Conservation (phyloP, 805 yeast genomes). For the Schizosaccharomyces japonicus region DNA sequence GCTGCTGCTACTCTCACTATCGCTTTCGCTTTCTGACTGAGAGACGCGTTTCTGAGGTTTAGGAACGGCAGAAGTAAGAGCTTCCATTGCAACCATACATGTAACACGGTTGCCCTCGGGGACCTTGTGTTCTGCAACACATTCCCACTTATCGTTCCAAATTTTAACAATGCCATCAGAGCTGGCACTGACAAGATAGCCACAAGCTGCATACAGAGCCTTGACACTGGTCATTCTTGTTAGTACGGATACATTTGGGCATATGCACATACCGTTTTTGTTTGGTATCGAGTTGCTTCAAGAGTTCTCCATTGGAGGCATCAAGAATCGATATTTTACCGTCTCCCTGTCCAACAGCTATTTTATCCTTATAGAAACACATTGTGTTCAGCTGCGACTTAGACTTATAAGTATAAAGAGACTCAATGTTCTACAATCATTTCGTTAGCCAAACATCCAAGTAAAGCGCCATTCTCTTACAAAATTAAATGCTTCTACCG, state of each 20-base stretch:
- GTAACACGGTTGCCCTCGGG: neutral
- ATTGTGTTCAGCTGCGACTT: neutral
- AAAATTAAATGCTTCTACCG: neutral
- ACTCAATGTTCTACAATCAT: neutral
- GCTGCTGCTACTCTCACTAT: too few relatives aligned
- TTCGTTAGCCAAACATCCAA: neutral
- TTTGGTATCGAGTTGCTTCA: neutral
- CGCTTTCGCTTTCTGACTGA: too few relatives aligned
- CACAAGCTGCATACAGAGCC: neutral
- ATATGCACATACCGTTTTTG: neutral
- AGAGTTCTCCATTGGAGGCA: neutral
- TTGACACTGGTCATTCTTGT: neutral
- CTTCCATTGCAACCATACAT: neutral
- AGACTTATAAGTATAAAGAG: neutral
- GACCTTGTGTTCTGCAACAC: neutral
- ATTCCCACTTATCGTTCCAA: neutral
- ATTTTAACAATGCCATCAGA: neutral
- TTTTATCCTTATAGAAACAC: neutral
- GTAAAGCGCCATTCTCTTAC: neutral
- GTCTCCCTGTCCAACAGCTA: neutral
- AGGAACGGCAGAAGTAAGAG: too few relatives aligned
- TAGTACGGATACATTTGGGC: neutral
- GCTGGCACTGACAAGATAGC: neutral
- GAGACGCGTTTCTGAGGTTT: too few relatives aligned
- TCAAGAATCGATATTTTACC: neutral